Evolutionary conservation across 1,284 basidiomycete genomes (phyloP).

Genomic region (Ustilago crameri): DNA sequence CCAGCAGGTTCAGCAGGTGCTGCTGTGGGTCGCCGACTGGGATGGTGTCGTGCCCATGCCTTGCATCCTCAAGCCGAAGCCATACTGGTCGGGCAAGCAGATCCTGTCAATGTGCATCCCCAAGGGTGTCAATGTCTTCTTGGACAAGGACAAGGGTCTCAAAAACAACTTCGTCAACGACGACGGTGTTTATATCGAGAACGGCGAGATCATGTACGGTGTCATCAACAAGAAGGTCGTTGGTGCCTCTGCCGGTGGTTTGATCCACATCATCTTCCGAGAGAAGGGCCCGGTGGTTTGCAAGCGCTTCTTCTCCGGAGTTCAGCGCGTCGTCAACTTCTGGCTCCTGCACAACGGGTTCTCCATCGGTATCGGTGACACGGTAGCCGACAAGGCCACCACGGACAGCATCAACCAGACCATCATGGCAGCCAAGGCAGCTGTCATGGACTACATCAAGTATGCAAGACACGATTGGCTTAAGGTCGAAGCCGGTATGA

Average conservation of each 20-base stretch:
- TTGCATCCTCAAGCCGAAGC: conserved; percentile 94
- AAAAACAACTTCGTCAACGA: conserved; percentile 72
- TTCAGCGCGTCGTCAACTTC: conserved; percentile 95
- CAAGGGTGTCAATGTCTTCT: conserved; percentile 89
- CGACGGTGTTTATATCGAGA: conserved; percentile 95
- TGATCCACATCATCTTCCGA: conserved; percentile 96
- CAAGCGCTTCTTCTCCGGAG: conserved; percentile 89
- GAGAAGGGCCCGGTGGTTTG: conserved; percentile 95
- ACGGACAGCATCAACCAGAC: conserved; percentile 82
- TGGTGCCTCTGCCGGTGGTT: conserved; percentile 86
- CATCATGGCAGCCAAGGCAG: conserved; percentile 81
- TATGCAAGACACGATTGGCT: conserved; percentile 64
- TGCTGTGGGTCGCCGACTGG: conserved; percentile 98
- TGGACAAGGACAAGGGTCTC: conserved; percentile 60
- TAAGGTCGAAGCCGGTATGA: conserved; percentile 82
- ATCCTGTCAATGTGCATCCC: conserved; percentile 92
- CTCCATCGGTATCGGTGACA: conserved; percentile 98
- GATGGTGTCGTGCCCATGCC: conserved; percentile 92
- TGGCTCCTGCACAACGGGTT: conserved; percentile 99
- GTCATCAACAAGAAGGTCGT: conserved; percentile 98
- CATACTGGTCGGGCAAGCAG: conserved; percentile 98
- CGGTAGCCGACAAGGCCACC: conserved; percentile 91
- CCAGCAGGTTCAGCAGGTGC: conserved; percentile 83
- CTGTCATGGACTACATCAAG: conserved; percentile 64
- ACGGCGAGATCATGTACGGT: conserved; percentile 94